Evolutionary conservation across 805 yeast genomes (phyloP).

Genomic region (Saccharomycopsis malanga): DNA sequence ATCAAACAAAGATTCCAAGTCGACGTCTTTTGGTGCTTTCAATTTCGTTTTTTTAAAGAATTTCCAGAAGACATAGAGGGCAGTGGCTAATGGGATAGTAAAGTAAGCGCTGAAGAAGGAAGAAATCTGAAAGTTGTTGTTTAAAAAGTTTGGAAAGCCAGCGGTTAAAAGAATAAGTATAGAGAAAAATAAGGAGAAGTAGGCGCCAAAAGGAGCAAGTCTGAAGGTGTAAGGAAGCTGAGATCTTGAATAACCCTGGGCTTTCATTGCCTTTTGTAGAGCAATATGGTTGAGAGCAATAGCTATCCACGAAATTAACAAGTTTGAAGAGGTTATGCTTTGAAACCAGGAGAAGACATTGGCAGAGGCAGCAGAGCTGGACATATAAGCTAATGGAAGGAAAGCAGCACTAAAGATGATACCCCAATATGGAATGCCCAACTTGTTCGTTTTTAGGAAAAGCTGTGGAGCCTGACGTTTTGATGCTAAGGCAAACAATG

Average conservation of each 20-base stretch:
- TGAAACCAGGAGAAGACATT: slow-evolving; percentile 53
- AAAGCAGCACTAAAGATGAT: slow-evolving; percentile 39
- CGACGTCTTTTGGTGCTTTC: slow-evolving; percentile 31
- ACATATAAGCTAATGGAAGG: slow-evolving; percentile 65
- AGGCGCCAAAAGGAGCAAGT: slow-evolving; percentile 38
- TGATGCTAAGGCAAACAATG: slow-evolving; percentile 38
- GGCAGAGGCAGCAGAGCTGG: slow-evolving; percentile 47
- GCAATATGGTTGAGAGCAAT: slow-evolving; percentile 37
- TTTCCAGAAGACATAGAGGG: slow-evolving; percentile 34
- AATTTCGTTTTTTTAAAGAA: slow-evolving; percentile 31
- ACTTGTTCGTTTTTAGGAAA: slow-evolving; percentile 54
- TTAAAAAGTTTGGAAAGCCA: slow-evolving; percentile 38
- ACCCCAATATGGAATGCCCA: slow-evolving; percentile 54
- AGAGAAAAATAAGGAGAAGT: slow-evolving; percentile 33
- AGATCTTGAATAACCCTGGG: slow-evolving; percentile 36
- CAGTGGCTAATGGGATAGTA: slow-evolving; percentile 31
- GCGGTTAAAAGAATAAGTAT: slow-evolving; percentile 33
- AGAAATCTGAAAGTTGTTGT: slow-evolving; percentile 34
- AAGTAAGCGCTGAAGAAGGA: slow-evolving; percentile 34
- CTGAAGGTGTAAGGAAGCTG: slow-evolving; percentile 35
- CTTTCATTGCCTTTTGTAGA: slow-evolving; percentile 39
- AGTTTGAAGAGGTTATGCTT: slow-evolving; percentile 36
- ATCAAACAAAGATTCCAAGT: slow-evolving; percentile 25
- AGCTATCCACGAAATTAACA: slow-evolving; percentile 39
- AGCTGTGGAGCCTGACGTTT: slow-evolving; percentile 69